These are phyloP conservation scores for Halophytophthora batemanensis DNA, from an alignment of 352 stramenopile genomes.

Conservation along the genomic window DNA sequence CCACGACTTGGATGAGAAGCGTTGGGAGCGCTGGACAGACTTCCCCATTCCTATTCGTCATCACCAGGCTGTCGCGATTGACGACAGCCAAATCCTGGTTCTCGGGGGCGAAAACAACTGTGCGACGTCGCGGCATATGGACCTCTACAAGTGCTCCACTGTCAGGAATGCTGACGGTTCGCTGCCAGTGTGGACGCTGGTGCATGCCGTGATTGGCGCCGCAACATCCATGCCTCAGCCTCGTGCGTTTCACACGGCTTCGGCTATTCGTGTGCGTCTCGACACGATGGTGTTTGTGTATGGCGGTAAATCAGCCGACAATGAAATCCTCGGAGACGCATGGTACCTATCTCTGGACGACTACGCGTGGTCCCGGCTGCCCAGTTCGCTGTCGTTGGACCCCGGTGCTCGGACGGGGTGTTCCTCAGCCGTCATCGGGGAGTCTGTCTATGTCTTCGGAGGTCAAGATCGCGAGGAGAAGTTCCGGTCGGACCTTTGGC, in stretches of 20 bases:
- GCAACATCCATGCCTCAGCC: constrained; percentile 57
- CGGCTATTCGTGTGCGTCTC: constrained; percentile 64
- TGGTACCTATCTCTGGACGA: constrained; percentile 85
- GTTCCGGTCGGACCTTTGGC: constrained; percentile 73
- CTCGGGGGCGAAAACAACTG: constrained; percentile 74
- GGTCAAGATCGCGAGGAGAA: constrained; percentile 80
- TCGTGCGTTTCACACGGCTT: constrained; percentile 68
- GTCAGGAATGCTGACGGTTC: constrained; percentile 56
- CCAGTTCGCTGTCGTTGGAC: constrained; percentile 70
- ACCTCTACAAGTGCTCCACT: constrained; percentile 79
- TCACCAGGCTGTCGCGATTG: constrained; percentile 72
- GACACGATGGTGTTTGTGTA: constrained; percentile 85
- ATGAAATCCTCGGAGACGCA: constrained; percentile 68
- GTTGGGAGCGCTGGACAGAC: constrained; percentile 76
- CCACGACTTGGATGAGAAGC: constrained; percentile 45
- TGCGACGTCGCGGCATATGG: constrained; percentile 77
- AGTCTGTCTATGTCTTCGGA: constrained; percentile 83
- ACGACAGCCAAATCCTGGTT: constrained; percentile 76
- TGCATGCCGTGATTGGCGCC: constrained; percentile 65
- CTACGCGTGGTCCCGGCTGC: constrained; percentile 74
- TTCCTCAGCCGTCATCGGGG: constrained; percentile 65
- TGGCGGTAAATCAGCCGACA: constrained; percentile 68
- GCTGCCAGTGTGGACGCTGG: constrained; percentile 67
- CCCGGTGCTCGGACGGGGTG: constrained; percentile 70
- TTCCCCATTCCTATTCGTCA: constrained; percentile 79